Base-by-base conservation (phyloP, 305 asterid species). In the Fraxinus nigra region DNA sequence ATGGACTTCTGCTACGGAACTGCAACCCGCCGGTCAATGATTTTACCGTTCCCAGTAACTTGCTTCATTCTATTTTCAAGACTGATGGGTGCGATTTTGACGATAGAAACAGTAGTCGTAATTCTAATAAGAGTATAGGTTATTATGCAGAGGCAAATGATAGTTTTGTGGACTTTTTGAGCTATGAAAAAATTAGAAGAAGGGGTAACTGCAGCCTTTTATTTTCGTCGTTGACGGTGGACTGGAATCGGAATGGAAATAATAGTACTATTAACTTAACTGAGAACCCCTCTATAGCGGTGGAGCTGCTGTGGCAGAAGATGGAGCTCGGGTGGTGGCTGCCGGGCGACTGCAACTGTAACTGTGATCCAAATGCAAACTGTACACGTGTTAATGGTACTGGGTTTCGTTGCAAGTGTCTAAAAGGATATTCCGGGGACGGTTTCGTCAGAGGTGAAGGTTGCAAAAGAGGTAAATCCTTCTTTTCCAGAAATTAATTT, bases 251-350 rank as follows among this genome's bases (percentile, higher is more conserved):
- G 20, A 48, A 51, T 20, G 24, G 7, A 5, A 32, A 65, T 7
- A 7, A 8, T 54, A 69, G 38, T 48, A 67, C 43, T 14, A 18
- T 54, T 26, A 33, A 30, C 33, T 6, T 32, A 4, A 75, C 40
- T 51, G 78, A 7, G 76, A 83, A 73, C 63, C 24, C 88, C 10
- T 48, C 89, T 4, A 48, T 24, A 28, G 13, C 35, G 73, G 3
- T 94, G 78, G 83, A 85, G 70, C 79, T 96, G 83, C 87, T 87
- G 65, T 85, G 91, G 79, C 86, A 85, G 84, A 89, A 79, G 80
- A 73, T 93, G 88, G 98, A 94, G 92, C 82, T 96, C 35, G 93
- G 84, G 16, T 96, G 99, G 99, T 92, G 98, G 97, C 10, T 91
- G 77, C 51, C 18, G 1, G 98, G 95, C n/a, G 24, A 22, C 8